Base-by-base conservation (phyloP, 345 rosid species). In the Citrus glauca region DNA sequence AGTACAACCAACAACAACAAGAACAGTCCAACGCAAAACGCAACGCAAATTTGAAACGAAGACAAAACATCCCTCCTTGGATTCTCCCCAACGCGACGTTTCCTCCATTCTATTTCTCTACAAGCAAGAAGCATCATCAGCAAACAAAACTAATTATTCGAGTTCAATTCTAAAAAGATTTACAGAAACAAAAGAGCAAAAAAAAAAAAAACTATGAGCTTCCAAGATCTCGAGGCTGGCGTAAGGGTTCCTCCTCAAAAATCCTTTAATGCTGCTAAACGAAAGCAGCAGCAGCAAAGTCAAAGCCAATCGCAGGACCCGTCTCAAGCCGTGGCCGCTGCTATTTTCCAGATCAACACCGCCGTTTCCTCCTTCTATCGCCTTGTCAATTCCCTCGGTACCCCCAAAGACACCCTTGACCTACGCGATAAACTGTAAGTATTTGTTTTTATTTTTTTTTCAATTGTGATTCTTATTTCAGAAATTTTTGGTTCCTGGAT, bases 361-460 rank as follows among this genome's bases (percentile, higher is more conserved):
- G 93, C 94, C 48, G 84, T 93, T 42, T 84, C 84, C 76, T 83
- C 90, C 78, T 90, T 91, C 80, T 80, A 80, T 75, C 96, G 92
- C 28, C 98, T 91, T 80, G 90, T 91, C 77, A 85, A 86, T 85
- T 86, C 93, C 42, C 90, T 93, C 27, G 94, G 94, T 42, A 90
- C 96, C 67, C 87, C 91, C 5, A 93, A 87, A 60, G 98, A 93
- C 78, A 93, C 98, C 72, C 78, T 85, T 77, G 85, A 89, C 20
- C 80, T 90, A 68, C 92, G 94, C 20, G 90, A 89, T 3, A 91
- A 90, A 78, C 85, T 93, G 94, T 91, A 22, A 75, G 90, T 82
- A 9, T 6, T 76, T 5, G 5, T 0, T 35, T 5, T 35, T 35
- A 5, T 35, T 24, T 1, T 63, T 13, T 62, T 50, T 53, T 53